phyloP scores from a whole-genome alignment of 2,329 filamentous ascomycete species.

The Sclerotiophoma versabilis region DNA sequence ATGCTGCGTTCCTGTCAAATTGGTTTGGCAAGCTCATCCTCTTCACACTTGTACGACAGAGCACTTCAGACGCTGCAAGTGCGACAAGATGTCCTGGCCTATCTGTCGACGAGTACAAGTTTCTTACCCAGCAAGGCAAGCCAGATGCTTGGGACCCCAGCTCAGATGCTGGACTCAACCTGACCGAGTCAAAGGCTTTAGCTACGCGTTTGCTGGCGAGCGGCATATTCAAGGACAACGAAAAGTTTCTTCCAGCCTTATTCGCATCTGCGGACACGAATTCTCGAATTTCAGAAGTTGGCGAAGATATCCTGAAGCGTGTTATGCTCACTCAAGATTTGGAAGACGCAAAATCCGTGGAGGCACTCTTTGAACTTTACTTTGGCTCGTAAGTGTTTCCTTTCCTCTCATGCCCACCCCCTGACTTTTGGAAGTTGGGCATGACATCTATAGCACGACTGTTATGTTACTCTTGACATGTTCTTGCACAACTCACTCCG shows the following conservation, averaged over 20 bases:
- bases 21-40: conserved; percentile 82
- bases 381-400: conserved; percentile 54
- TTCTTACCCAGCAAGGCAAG: conserved; percentile 71
- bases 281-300: conserved; percentile 80
- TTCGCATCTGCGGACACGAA: conserved; percentile 85
- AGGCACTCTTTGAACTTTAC: conserved; percentile 75
- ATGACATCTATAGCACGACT: too few relatives aligned
- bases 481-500: too few relatives aligned
- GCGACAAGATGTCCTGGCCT: conserved; percentile 65
- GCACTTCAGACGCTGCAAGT: conserved; percentile 46
- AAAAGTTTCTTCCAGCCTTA: conserved; percentile 83
- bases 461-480: too few relatives aligned
- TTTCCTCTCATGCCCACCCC: neutral
- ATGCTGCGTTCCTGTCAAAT: conserved; percentile 75
- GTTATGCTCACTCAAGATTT: conserved; percentile 71
- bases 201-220: conserved; percentile 78
- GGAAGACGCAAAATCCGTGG: conserved; percentile 70
- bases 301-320: conserved; percentile 87
- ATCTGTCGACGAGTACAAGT: conserved; percentile 69
- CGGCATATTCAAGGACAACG: conserved; percentile 81
- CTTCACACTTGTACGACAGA: conserved; percentile 56
- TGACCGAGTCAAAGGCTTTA: conserved; percentile 73
- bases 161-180: conserved; percentile 66
- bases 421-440: neutral
- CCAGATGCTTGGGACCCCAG: conserved; percentile 72